Evolutionary conservation across 2,329 filamentous ascomycete species (phyloP).

Genomic region (Knufia petricola): DNA sequence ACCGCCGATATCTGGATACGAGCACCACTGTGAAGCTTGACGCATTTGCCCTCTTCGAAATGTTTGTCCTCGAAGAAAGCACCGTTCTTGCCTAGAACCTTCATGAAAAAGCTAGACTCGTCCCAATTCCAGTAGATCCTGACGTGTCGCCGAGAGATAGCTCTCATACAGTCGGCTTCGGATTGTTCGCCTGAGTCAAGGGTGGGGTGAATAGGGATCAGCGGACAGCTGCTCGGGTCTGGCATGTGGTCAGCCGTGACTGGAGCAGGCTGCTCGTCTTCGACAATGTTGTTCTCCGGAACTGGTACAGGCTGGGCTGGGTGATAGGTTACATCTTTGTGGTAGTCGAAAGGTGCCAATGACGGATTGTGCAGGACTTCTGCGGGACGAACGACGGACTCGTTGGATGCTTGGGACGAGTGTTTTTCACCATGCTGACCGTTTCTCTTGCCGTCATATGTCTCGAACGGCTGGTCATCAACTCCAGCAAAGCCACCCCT

Average conservation of each 20-base stretch:
- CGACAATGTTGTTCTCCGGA: constrained; percentile 12
- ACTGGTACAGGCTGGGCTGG: constrained; percentile 12
- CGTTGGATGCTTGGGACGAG: constrained; percentile 20
- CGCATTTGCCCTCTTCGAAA: constrained; percentile 38
- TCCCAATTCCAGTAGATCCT: constrained; percentile 53
- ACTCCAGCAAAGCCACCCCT: constrained; percentile 40
- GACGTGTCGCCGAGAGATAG: constrained; percentile 54
- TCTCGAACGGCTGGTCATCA: constrained; percentile 15
- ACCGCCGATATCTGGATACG: constrained; percentile 45
- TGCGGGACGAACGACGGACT: constrained; percentile 18
- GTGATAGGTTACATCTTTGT: constrained; percentile 18
- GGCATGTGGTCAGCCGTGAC: constrained; percentile 24
- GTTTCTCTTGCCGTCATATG: constrained; percentile 11
- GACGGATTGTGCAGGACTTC: constrained; percentile 21
- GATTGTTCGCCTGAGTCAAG: constrained; percentile 31
- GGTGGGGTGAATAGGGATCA: constrained; percentile 50
- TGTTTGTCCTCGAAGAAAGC: constrained; percentile 46
- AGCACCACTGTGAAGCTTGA: constrained; percentile 47
- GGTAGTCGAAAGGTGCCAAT: constrained; percentile 20
- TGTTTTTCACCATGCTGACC: constrained; percentile 11
- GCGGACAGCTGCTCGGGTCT: constrained; percentile 20
- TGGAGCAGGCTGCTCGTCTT: constrained; percentile 21
- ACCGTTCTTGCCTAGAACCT: constrained; percentile 50
- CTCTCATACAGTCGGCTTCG: constrained; percentile 40
- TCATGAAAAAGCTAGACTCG: constrained; percentile 47